Evolutionary conservation across 2,329 filamentous ascomycete species (phyloP), one percentile per base, ranked within the genome.

Genomic region (Amylocarpus encephaloides): DNA sequence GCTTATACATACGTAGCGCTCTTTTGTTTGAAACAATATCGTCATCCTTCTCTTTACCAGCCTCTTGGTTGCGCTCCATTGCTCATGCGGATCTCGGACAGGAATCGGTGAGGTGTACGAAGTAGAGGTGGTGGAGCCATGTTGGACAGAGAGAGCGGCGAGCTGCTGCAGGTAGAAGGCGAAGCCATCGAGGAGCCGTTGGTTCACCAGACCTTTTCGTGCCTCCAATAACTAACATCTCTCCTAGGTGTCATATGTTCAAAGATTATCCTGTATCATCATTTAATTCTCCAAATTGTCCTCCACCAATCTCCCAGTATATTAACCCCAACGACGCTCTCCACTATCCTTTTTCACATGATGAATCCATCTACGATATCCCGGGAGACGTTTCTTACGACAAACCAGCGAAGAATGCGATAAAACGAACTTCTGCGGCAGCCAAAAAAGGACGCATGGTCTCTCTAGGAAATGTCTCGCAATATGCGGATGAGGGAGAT

Each of bases 271-370:
- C 40, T 32, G 33, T 50, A 19, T 34, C 48, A 52, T 56, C 53
- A 15, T 61, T 63, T 46, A 61, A 50, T 12, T 57, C 58, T 2
- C 49, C 62, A 42, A 60, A 62, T 43, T 30, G 22, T 32, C 16
- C 16, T 22, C 43, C 34, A 30, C 22, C 45, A 22, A 47, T 41
- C 47, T 18, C 30, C 26, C 52, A 42, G 49, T 54, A 43, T 36
- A 46, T 57, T 19, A 58, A 47, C 18, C 57, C 55, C 11, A 43
- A 42, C 15, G 52, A 49, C 42, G 52, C 49, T 11, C 41, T 58
- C 9, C 44, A 51, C 15, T 32, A 35, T 22, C 44, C 38, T 43
- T 46, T 13, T 41, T 19, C 44, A 4, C 43, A 58, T 26, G 49
- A 36, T 19, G 43, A 58, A 22, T 38, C 49, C 6, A 35, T 56